Evolutionary conservation across 495 filamentous ascomycete species (phyloP).

Genomic region (Podospora pseudoanserina): DNA sequence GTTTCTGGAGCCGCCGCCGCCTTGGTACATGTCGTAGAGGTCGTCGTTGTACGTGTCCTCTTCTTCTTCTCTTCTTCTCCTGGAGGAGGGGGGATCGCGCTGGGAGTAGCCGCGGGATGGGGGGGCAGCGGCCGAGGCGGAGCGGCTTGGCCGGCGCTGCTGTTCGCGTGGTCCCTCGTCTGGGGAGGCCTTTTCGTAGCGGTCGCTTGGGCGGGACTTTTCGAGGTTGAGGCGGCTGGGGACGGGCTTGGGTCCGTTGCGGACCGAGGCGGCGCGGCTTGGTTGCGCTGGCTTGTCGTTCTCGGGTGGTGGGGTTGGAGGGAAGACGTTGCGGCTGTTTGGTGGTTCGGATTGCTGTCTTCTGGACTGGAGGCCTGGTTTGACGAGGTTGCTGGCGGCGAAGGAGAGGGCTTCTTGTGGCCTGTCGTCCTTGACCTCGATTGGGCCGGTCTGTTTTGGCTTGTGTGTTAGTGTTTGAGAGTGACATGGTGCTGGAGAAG

Average conservation of each 20-base stretch:
- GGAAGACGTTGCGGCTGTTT: slow-evolving; percentile 77
- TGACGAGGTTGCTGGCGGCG: slow-evolving; percentile 86
- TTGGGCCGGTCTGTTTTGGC: slow-evolving; percentile 16
- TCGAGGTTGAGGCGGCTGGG: slow-evolving; percentile 54
- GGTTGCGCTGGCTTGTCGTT: slow-evolving; percentile 54
- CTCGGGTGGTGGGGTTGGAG: slow-evolving; percentile 93
- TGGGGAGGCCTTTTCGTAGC: slow-evolving; percentile 50
- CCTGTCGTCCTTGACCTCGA: slow-evolving; percentile 62
- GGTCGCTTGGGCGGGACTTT: slow-evolving; percentile 40
- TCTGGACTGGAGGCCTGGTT: slow-evolving; percentile 70
- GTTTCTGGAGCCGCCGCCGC: slow-evolving; percentile 34
- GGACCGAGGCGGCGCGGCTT: slow-evolving; percentile 52
- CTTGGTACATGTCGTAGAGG: slow-evolving; percentile 65
- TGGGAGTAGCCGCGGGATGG: slow-evolving; percentile 50
- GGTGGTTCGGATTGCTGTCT: slow-evolving; percentile 86
- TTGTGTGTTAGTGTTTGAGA: neutral
- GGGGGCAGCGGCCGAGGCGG: slow-evolving; percentile 35
- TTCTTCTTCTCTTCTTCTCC: slow-evolving; percentile 47
- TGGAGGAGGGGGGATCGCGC: slow-evolving; percentile 28
- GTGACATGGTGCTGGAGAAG: neutral
- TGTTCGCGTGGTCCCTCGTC: slow-evolving; percentile 30
- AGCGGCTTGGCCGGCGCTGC: slow-evolving; percentile 35
- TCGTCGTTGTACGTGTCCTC: slow-evolving; percentile 64
- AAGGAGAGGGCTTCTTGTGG: slow-evolving; percentile 77
- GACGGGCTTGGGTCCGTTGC: slow-evolving; percentile 51